A percentile compares a stretch with the other conserved stretches of the same genome.
Evolutionary conservation across 164 flowering plant species (phyloP).

Genomic region (Stephania yunnanensis): DNA sequence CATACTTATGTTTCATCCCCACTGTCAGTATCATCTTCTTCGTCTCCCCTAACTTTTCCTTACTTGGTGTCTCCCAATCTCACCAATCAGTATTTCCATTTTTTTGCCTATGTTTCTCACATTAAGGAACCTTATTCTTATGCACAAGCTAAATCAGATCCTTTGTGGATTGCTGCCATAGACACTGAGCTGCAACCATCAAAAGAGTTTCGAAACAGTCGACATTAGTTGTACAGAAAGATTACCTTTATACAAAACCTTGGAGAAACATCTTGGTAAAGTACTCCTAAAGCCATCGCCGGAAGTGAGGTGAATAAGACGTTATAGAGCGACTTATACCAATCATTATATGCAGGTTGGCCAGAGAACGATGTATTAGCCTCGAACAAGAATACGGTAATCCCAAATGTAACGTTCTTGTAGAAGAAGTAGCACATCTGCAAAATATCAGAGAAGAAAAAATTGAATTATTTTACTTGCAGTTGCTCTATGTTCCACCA

Average conservation of each 20-base stretch:
- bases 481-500: not conserved
- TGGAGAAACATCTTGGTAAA: conserved; percentile 95
- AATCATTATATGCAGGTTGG: conserved; percentile 80
- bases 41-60: too few relatives aligned
- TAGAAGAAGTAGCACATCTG: conserved; percentile 99
- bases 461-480: not conserved
- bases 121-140: too few relatives aligned
- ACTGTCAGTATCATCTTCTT: too few relatives aligned
- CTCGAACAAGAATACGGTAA: conserved; percentile 71
- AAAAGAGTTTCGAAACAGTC: not conserved
- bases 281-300: conserved; percentile 71
- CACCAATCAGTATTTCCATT: too few relatives aligned
- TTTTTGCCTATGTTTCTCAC: too few relatives aligned
- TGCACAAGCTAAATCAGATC: too few relatives aligned
- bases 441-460: conserved; percentile 15
- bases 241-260: conserved; percentile 75
- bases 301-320: conserved; percentile 93
- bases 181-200: too few relatives aligned
- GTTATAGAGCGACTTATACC: conserved; percentile 82
- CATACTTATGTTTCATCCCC: too few relatives aligned
- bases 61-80: too few relatives aligned
- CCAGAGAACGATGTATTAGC: conserved; percentile 77
- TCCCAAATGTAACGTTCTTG: conserved; percentile 80
- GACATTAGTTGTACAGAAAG: not conserved
- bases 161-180: too few relatives aligned